phyloP scores from a whole-genome alignment of 768 basidiomycete species.

The Flagelloscypha sp. region DNA sequence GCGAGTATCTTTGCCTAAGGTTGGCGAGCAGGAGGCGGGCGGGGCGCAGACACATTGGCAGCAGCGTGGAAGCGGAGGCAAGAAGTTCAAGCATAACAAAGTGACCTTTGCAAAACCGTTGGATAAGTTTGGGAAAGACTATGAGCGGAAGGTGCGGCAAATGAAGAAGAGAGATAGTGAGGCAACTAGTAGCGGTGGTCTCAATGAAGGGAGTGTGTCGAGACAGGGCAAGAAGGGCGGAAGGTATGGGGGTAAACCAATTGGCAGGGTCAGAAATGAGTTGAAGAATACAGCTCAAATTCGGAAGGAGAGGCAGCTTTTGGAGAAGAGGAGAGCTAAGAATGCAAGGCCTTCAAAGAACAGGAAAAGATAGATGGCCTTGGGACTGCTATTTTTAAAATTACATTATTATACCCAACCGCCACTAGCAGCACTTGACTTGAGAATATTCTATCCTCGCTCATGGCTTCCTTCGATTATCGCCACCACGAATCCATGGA shows the following conservation, averaged over 20 bases:
- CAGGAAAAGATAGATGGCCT: conserved; percentile 37
- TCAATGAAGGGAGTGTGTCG: conserved; percentile 13
- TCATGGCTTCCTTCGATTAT: not conserved
- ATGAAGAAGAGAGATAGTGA: conserved; percentile 46
- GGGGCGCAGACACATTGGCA: too few relatives aligned
- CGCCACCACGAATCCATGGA: too few relatives aligned
- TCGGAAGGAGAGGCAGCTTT: conserved; percentile 58
- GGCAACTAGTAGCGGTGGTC: conserved; percentile 17
- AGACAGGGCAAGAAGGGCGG: conserved; percentile 28
- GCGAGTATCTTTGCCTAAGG: conserved; percentile 60
- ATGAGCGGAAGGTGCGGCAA: conserved; percentile 65
- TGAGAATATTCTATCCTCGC: not conserved
- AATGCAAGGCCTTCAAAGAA: conserved; percentile 62
- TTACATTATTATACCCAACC: conserved; percentile 6
- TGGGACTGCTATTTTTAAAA: conserved; percentile 6
- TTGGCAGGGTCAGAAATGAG: conserved; percentile 66
- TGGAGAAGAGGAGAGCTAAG: conserved; percentile 63
- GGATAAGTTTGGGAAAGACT: conserved; percentile 63
- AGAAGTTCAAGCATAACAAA: conserved; percentile 69
- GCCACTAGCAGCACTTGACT: not conserved
- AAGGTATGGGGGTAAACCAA: conserved; percentile 51
- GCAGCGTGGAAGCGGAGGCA: conserved; percentile 36
- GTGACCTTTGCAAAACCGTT: conserved; percentile 60
- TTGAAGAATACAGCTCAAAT: conserved; percentile 86
- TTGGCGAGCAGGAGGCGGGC: conserved; percentile 74